Evolutionary conservation across 2,329 filamentous ascomycete species (phyloP), one percentile per base, ranked within the genome.

Genomic region (Domatiomyces catenatus): DNA sequence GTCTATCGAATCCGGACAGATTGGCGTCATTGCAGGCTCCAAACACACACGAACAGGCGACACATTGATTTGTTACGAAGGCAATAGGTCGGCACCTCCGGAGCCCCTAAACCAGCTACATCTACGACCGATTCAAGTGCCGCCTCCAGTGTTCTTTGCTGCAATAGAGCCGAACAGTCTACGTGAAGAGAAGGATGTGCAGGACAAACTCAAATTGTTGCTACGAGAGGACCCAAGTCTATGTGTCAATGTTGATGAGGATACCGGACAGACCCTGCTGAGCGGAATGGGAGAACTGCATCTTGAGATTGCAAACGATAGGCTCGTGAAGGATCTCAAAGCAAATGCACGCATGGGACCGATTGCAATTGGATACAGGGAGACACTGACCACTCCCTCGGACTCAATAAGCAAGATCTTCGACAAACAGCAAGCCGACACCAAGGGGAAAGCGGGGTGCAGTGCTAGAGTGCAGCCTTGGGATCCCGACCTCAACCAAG

Each of bases 281-380:
- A 89, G 89, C 49, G 92, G 92, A 3, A 96, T 98, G 92, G 92
- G 92, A 6, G 87, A 94, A 61, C 76, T 98, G 24, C 92, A 98
- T 66, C 75, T 98, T 0, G 92, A 98, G 60, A 92, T 98, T 47
- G 89, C 90, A 0, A 74, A 87, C 47, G 86, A 96, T 65, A 79
- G 89, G 44, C 77, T 98, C 8, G 80, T 92, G 57, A 85, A 86
- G 48, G 87, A 94, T 62, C 83, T 95, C 68, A 94, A 92, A 64
- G 87, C 73, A 66, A 94, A 79, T 75, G 88, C 74, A 55, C 81
- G 70, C 17, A 94, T 94, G 72, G 89, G 90, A 10, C 82, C 81
- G 49, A 94, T 98, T 55, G 86, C 94, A 60, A 94, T 98, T 53
- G 88, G 93, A 58, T 98, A 96, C 67, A 83, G 93, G 50, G 92